phyloP scores from a whole-genome alignment of 169 alveolate genomes.

The Plasmodium vivax region DNA sequence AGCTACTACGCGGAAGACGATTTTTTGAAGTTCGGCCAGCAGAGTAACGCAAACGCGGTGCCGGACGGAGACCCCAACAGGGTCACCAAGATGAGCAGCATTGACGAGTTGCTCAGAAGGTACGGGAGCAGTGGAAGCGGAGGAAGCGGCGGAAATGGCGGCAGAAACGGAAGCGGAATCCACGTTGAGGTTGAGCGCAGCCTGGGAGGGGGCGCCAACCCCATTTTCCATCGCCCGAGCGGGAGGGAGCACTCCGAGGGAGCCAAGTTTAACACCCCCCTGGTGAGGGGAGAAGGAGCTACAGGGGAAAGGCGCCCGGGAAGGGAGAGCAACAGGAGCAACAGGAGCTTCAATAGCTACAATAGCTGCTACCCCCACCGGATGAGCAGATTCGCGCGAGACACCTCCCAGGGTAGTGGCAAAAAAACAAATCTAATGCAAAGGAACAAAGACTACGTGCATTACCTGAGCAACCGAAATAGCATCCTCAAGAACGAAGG shows the following conservation, averaged over 20 bases:
- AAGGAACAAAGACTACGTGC: slow-evolving; percentile 59
- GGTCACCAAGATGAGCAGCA: neutral
- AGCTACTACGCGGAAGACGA: slow-evolving; percentile 17
- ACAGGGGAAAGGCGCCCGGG: neutral
- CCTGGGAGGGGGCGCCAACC: neutral
- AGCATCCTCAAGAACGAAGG: slow-evolving; percentile 37
- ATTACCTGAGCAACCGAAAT: slow-evolving; percentile 55
- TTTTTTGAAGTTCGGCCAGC: slow-evolving; percentile 6
- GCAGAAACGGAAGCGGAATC: neutral
- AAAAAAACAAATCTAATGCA: slow-evolving; percentile 52
- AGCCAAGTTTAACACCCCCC: neutral
- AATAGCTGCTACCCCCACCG: neutral
- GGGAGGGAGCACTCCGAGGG: neutral
- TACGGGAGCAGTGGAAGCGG: neutral
- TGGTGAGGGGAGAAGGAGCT: neutral
- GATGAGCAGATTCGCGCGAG: slow-evolving; percentile 8
- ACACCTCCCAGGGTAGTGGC: slow-evolving; percentile 1
- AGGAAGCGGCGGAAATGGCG: neutral
- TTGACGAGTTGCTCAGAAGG: slow-evolving; percentile 14
- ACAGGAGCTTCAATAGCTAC: no score
- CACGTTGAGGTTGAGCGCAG: no score
- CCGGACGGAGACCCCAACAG: neutral
- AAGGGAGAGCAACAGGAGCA: neutral
- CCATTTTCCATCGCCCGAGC: neutral
- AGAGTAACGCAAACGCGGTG: neutral